phyloP scores from a whole-genome alignment of 257 asterid genomes.

The Penstemon davidsonii region DNA sequence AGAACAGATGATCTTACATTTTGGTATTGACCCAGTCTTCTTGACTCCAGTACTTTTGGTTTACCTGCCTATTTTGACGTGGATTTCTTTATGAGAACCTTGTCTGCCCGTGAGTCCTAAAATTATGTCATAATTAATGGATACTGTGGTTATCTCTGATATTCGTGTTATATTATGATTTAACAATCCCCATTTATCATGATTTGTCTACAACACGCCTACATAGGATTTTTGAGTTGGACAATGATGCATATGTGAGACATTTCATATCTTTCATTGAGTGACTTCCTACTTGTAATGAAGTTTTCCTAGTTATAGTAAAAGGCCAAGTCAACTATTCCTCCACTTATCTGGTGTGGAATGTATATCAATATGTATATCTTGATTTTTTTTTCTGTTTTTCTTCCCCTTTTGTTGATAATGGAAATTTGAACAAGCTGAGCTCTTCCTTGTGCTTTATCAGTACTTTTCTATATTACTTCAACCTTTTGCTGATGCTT shows the following conservation, averaged over 20 bases:
- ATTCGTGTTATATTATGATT: conserved; percentile 1
- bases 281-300: background rate
- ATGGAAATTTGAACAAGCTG: background rate
- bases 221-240: background rate
- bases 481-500: conserved; percentile 12
- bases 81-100: conserved; percentile 6
- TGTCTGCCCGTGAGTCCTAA: background rate
- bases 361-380: background rate
- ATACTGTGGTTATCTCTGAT: conserved; percentile 2
- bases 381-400: conserved; percentile 1
- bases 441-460: conserved; percentile 1
- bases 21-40: background rate
- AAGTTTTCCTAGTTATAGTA: background rate
- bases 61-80: conserved; percentile 16
- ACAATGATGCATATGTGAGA: background rate
- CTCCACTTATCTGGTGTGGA: conserved; percentile 9
- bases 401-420: conserved; percentile 17
- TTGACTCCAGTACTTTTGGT: background rate
- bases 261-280: conserved; percentile 13
- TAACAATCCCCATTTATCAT: conserved; percentile 12
- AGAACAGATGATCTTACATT: background rate
- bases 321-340: background rate
- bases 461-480: conserved; percentile 10
- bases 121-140: conserved; percentile 11
- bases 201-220: background rate